phyloP scores from a whole-genome alignment of 1,284 basidiomycete genomes.

The Moesziomyces globuligerus region DNA sequence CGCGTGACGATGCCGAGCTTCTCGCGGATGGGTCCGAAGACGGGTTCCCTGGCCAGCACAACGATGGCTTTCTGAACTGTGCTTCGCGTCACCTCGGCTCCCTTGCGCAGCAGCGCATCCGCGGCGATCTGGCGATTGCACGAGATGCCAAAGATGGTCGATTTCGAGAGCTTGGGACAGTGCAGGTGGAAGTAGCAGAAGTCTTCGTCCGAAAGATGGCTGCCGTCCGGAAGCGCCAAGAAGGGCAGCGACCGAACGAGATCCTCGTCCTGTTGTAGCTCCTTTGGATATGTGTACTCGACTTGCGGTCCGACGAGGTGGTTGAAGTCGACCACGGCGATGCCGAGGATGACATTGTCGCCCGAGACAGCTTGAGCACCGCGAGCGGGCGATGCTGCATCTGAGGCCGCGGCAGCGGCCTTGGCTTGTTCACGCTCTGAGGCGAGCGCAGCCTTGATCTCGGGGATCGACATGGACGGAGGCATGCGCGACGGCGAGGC shows the following conservation, averaged over 20 bases:
- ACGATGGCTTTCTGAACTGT: constrained; percentile 98
- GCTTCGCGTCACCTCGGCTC: constrained; percentile 88
- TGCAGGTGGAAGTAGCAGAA: constrained; percentile 94
- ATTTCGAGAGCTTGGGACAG: constrained; percentile 33
- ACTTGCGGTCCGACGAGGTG: constrained; percentile 65
- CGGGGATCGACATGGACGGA: constrained; percentile 40
- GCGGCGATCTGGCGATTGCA: constrained; percentile 93
- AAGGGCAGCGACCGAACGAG: constrained; percentile 78
- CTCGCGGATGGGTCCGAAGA: constrained; percentile 73
- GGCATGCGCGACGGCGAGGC: constrained; percentile 16
- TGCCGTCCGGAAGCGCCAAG: constrained; percentile 95
- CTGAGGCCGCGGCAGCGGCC: constrained; percentile 20
- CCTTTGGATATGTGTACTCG: constrained; percentile 59
- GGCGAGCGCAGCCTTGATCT: constrained; percentile 45
- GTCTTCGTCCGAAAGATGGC: constrained; percentile 91
- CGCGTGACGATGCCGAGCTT: constrained; percentile 93
- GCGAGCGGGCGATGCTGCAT: neutral
- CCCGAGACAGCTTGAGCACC: neutral
- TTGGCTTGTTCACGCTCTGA: constrained; percentile 31
- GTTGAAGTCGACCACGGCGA: constrained; percentile 66
- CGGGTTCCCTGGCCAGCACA: constrained; percentile 77
- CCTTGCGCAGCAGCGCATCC: constrained; percentile 80
- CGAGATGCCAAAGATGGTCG: constrained; percentile 55
- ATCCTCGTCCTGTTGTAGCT: constrained; percentile 59
- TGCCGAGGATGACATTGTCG: constrained; percentile 55